Percentiles rank a stretch among this genome's conserved stretches.
These are phyloP conservation scores for Nyssa sinensis DNA, from an alignment of 148 eudicot species.

Conservation along the genomic window DNA sequence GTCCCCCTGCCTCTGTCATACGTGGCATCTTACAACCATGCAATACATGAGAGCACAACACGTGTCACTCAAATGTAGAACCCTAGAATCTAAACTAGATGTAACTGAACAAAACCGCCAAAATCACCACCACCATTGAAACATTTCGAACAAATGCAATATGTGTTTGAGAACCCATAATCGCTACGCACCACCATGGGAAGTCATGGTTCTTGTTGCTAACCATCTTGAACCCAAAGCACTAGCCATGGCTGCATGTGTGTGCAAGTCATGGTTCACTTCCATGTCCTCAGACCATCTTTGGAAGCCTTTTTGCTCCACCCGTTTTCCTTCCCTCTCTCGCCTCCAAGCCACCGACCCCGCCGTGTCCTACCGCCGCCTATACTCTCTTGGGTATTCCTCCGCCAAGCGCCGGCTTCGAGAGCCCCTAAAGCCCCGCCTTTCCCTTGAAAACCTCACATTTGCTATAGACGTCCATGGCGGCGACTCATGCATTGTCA, in stretches of 20 bases:
- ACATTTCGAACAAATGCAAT: too few species aligned
- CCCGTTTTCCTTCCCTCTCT: slow-evolving; percentile 57
- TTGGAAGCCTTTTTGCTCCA: slow-evolving; percentile 52
- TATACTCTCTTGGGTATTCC: slow-evolving; percentile 49
- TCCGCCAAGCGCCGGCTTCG: slow-evolving; percentile 37
- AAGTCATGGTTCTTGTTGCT: slow-evolving; percentile 50
- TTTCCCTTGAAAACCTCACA: slow-evolving; percentile 37
- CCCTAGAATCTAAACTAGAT: too few species aligned
- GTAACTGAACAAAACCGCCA: too few species aligned
- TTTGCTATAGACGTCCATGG: slow-evolving; percentile 41
- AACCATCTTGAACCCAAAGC: slow-evolving; percentile 57
- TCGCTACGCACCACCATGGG: slow-evolving; percentile 41
- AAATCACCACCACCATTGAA: too few species aligned
- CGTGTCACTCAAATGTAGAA: too few species aligned
- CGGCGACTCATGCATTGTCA: background rate
- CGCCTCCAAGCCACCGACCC: slow-evolving; percentile 24
- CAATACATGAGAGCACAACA: too few species aligned
- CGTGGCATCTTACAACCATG: too few species aligned
- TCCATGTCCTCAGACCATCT: slow-evolving; percentile 61
- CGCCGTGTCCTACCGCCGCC: slow-evolving; percentile 30
- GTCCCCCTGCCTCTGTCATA: too few species aligned
- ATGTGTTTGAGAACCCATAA: too few species aligned
- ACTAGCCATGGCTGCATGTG: slow-evolving; percentile 56
- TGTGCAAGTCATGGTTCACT: slow-evolving; percentile 51
- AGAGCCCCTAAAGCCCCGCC: slow-evolving; percentile 37